phyloP scores from a whole-genome alignment of 2,329 filamentous ascomycete species.

The Talaromyces sp. region DNA sequence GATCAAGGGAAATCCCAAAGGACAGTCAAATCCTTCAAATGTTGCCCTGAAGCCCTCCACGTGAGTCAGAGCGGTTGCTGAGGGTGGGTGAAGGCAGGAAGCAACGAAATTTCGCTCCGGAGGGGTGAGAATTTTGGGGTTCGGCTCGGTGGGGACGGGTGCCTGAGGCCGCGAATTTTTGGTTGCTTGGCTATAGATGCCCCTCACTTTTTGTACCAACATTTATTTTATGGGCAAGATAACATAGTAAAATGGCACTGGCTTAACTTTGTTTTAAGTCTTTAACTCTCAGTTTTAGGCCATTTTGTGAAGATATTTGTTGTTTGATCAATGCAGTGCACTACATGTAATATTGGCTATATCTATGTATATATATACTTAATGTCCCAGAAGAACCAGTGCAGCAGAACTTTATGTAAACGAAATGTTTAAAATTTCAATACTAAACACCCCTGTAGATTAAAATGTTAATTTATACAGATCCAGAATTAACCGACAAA shows the following conservation, averaged over 20 bases:
- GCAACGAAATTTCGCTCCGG: neutral
- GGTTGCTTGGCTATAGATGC: neutral
- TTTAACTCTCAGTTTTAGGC: neutral
- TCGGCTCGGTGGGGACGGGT: conserved; percentile 7
- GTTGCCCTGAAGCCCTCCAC: neutral
- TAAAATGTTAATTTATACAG: no score
- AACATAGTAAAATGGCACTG: neutral
- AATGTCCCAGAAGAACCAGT: no score
- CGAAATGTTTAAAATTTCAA: no score
- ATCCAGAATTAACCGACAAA: no score
- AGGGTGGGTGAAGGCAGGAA: neutral
- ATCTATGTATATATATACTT: no score
- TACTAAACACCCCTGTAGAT: no score
- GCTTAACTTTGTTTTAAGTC: neutral
- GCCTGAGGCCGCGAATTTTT: conserved; percentile 5
- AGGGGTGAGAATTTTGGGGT: conserved; percentile 12
- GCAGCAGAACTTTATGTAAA: no score
- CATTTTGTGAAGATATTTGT: no score
- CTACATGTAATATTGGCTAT: no score
- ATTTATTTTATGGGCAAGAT: neutral
- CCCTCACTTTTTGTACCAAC: neutral
- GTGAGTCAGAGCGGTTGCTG: neutral
- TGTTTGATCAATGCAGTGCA: no score
- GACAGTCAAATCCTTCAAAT: neutral
- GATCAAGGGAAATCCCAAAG: neutral